phyloP scores from a whole-genome alignment of 768 basidiomycete genomes.

The Stropharia rugosoannulata region DNA sequence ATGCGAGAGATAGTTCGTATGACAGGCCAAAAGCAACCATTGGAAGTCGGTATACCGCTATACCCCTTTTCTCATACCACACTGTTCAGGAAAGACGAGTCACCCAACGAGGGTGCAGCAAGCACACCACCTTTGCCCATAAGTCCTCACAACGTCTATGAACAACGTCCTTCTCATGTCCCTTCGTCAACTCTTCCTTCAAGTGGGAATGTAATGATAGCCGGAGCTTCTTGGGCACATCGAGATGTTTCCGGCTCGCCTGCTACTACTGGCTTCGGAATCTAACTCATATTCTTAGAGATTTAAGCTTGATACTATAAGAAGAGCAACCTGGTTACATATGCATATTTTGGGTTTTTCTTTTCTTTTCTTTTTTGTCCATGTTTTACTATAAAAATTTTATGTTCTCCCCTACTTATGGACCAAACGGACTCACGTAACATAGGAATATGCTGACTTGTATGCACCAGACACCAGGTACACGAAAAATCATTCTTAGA shows the following conservation, averaged over 20 bases:
- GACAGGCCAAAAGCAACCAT: constrained; percentile 77
- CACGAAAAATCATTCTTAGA: no score
- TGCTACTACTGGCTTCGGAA: constrained; percentile 14
- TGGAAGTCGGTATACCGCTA: constrained; percentile 77
- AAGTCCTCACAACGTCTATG: constrained; percentile 28
- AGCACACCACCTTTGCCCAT: constrained; percentile 35
- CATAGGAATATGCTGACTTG: constrained; percentile 2
- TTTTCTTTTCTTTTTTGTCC: no score
- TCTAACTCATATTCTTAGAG: neutral
- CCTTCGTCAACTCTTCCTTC: constrained; percentile 13
- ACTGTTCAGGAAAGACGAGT: constrained; percentile 53
- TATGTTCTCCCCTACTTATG: no score
- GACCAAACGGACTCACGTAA: constrained; percentile 2
- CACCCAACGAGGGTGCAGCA: constrained; percentile 28
- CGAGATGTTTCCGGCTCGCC: constrained; percentile 25
- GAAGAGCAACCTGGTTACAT: no score
- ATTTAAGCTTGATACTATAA: no score
- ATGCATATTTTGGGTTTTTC: no score
- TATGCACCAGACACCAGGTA: neutral
- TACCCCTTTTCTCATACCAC: constrained; percentile 78
- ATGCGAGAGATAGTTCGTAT: constrained; percentile 85
- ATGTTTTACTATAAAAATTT: no score
- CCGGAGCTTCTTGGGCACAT: constrained; percentile 21
- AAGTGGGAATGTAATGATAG: constrained; percentile 10
- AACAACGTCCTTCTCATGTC: constrained; percentile 25